phyloP scores from a whole-genome alignment of 2,329 filamentous ascomycete species.

The Trichoderma polysporum region DNA sequence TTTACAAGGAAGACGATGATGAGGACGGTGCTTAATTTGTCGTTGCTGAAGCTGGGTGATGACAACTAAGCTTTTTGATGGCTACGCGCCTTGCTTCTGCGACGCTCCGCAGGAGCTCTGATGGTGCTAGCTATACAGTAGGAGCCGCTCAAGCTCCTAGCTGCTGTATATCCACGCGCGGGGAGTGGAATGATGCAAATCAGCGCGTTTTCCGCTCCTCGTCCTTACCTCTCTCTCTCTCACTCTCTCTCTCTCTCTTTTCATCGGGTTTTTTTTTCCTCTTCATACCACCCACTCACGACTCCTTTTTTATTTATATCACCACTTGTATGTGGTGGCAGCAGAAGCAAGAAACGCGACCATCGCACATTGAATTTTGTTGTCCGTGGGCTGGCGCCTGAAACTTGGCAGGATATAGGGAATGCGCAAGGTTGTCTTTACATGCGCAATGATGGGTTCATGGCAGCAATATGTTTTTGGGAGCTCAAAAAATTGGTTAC shows the following conservation, averaged over 20 bases:
- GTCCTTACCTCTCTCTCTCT: neutral
- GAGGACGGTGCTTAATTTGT: neutral
- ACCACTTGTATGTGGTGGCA: neutral
- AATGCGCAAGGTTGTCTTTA: slow-evolving; percentile 10
- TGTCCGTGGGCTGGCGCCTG: slow-evolving; percentile 4
- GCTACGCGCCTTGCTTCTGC: neutral
- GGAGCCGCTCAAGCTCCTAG: neutral
- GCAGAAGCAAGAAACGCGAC: neutral
- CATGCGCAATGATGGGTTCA: slow-evolving; percentile 11
- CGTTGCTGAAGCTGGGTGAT: neutral
- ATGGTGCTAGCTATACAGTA: neutral
- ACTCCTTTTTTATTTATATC: neutral
- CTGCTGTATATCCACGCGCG: neutral
- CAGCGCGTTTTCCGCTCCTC: neutral
- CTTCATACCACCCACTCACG: neutral
- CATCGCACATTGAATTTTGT: slow-evolving; percentile 1
- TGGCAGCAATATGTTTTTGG: neutral
- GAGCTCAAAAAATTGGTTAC: slow-evolving; percentile 20
- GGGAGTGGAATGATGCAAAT: neutral
- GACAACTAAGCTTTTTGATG: neutral
- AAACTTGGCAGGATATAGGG: slow-evolving; percentile 16
- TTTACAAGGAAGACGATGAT: slow-evolving; percentile 46
- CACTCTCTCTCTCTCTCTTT: neutral
- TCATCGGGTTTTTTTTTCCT: neutral
- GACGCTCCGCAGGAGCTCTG: neutral